Conservation (phyloP, 306 rosid genomes). For the Citrullus colocynthis region DNA sequence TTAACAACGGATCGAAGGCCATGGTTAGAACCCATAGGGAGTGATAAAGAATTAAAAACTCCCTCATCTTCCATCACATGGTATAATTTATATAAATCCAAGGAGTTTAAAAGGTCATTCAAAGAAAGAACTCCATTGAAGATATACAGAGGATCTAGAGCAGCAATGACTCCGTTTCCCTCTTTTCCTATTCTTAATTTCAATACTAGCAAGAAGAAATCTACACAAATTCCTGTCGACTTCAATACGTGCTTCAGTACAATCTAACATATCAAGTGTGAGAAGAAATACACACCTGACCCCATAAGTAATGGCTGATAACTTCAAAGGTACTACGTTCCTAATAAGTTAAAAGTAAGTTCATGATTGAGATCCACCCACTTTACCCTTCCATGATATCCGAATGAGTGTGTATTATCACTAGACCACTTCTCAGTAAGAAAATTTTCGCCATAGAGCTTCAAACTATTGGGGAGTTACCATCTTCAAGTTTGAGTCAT, state of each 20-base stretch:
- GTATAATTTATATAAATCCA: neutral
- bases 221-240: neutral
- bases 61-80: neutral
- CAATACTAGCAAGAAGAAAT: too few species aligned
- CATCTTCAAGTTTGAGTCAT: neutral
- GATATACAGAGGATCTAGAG: neutral
- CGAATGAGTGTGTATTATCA: neutral
- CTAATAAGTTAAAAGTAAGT: neutral
- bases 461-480: neutral
- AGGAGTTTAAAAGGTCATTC: neutral
- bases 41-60: too few species aligned
- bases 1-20: too few species aligned
- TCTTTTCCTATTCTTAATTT: too few species aligned
- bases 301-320: neutral
- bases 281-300: neutral
- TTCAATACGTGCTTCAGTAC: neutral
- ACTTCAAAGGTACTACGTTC: neutral
- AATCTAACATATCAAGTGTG: neutral
- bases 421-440: neutral
- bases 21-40: too few species aligned
- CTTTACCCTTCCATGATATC: neutral
- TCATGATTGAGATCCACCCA: neutral
- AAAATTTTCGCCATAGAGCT: neutral
- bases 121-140: neutral
- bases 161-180: neutral